Percentiles rank a stretch among this genome's conserved stretches.
Evolutionary conservation across 164 flowering plant genomes (phyloP).

Genomic region (Nelumbo lutea): DNA sequence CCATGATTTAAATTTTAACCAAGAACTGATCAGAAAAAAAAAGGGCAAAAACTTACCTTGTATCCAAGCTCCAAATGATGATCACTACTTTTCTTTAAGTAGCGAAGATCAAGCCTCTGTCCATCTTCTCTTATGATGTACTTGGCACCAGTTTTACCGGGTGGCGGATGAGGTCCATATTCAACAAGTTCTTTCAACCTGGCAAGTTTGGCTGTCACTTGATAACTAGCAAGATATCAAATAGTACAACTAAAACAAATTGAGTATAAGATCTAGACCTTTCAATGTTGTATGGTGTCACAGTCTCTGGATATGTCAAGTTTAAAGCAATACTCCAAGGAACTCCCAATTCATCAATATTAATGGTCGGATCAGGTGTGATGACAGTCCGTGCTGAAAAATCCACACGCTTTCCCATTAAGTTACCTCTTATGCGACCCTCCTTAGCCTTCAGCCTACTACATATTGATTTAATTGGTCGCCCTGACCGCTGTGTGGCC

Average conservation of each 20-base stretch:
- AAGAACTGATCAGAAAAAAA: not conserved
- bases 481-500: constrained; percentile 98
- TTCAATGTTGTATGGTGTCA: constrained; percentile 97
- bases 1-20: not conserved
- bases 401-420: constrained; percentile 99
- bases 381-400: constrained; percentile 98
- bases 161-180: constrained; percentile 99
- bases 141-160: constrained; percentile 98
- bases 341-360: constrained; percentile 94
- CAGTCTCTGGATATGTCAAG: constrained; percentile 97
- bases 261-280: constrained; percentile 37
- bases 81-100: constrained; percentile 94
- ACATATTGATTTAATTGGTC: constrained; percentile 97
- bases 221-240: not conserved
- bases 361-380: constrained; percentile 96
- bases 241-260: not conserved
- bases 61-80: constrained; percentile 98
- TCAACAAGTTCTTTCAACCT: constrained; percentile 99
- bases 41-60: constrained; percentile 41
- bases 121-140: constrained; percentile 98
- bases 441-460: constrained; percentile 98
- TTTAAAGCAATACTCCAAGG: constrained; percentile 99
- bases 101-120: constrained; percentile 97
- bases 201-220: constrained; percentile 2
- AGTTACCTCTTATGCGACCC: constrained; percentile 95